These are phyloP conservation scores for Zygosaccharomyces sapae DNA, from an alignment of 1,139 yeast species.

Conservation along the genomic window DNA sequence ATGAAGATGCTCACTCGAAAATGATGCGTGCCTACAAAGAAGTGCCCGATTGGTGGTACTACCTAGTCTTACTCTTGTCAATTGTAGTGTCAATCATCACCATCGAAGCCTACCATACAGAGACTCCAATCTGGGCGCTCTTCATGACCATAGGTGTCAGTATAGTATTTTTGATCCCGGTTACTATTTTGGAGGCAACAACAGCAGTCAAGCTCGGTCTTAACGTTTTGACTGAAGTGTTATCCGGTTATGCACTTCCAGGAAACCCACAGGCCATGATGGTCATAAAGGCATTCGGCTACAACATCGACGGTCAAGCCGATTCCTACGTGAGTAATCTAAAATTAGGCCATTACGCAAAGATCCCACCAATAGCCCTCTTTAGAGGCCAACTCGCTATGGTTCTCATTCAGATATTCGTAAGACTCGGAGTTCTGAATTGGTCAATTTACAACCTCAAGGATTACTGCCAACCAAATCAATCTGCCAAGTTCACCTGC, in stretches of 20 bases:
- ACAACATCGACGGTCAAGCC: constrained; percentile 58
- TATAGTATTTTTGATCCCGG: too few species aligned
- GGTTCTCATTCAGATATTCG: constrained; percentile 42
- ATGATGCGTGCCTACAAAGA: constrained; percentile 55
- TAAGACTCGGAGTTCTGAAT: constrained; percentile 50
- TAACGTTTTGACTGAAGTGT: too few species aligned
- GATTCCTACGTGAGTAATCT: constrained; percentile 52
- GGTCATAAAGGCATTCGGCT: constrained; percentile 56
- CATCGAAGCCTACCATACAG: constrained; percentile 42
- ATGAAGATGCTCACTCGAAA: constrained; percentile 51
- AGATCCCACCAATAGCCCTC: constrained; percentile 57
- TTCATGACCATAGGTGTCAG: too few species aligned
- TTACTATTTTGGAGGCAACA: too few species aligned
- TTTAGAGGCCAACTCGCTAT: constrained; percentile 56
- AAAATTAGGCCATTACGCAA: constrained; percentile 58
- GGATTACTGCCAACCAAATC: constrained; percentile 45
- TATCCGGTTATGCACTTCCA: too few species aligned
- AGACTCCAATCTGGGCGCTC: too few species aligned
- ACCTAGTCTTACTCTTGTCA: constrained; percentile 45
- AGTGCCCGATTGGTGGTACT: constrained; percentile 51
- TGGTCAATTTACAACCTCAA: constrained; percentile 48
- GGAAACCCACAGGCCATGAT: constrained; percentile 54
- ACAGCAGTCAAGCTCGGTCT: too few species aligned
- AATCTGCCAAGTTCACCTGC: constrained; percentile 44
- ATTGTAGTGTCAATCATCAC: constrained; percentile 47